phyloP scores from a whole-genome alignment of 2,329 filamentous ascomycete genomes.

The Juglanconis sp. region DNA sequence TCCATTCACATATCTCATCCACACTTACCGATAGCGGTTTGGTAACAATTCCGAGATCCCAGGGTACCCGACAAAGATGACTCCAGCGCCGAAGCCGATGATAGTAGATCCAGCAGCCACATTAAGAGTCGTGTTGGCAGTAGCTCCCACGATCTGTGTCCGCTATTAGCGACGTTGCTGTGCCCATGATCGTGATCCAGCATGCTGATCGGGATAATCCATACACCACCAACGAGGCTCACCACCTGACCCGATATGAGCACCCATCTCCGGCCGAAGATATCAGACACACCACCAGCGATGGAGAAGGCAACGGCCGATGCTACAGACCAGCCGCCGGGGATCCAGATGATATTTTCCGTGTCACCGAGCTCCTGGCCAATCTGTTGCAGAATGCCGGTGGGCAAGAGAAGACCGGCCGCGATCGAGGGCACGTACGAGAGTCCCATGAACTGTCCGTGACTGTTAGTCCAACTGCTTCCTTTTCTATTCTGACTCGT shows the following conservation, averaged over 20 bases:
- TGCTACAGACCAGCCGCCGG: conserved; percentile 20
- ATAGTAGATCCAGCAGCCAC: conserved; percentile 29
- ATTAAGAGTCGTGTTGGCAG: conserved; percentile 23
- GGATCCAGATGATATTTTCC: conserved; percentile 23
- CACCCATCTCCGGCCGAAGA: conserved; percentile 21
- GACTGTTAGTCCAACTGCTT: too few species aligned
- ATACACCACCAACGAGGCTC: conserved; percentile 17
- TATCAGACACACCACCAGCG: conserved; percentile 14
- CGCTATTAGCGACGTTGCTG: not conserved
- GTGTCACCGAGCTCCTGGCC: conserved; percentile 20
- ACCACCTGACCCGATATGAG: conserved; percentile 20
- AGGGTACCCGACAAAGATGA: conserved; percentile 32
- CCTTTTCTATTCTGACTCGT: too few species aligned
- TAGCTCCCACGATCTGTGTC: conserved; percentile 24
- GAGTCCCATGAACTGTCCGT: conserved; percentile 13
- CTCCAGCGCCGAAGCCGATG: conserved; percentile 30
- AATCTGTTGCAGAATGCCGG: conserved; percentile 25
- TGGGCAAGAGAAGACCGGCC: conserved; percentile 21
- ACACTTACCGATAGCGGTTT: conserved; percentile 30
- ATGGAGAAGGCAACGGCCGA: conserved; percentile 22
- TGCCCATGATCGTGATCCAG: too few species aligned
- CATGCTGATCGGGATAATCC: not conserved
- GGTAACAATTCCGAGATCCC: conserved; percentile 32
- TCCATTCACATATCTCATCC: too few species aligned
- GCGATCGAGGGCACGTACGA: conserved; percentile 8